phyloP scores from a whole-genome alignment of 1,284 basidiomycete species.

The Papiliotrema nemorosa region DNA sequence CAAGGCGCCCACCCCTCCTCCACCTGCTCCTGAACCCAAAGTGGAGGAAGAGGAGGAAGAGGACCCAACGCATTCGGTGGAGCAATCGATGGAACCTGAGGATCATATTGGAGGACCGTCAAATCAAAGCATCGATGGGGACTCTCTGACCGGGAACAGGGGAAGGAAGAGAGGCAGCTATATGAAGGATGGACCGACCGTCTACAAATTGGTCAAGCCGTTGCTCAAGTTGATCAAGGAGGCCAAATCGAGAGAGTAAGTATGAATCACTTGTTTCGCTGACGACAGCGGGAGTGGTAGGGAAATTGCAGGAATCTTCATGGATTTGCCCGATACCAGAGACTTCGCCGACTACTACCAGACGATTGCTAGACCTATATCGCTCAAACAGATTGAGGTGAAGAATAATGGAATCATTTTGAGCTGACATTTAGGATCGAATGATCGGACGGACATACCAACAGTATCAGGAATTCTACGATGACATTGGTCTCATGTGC shows the following conservation, averaged over 20 bases:
- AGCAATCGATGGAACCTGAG: too few species aligned
- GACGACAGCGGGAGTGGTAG: slow-evolving; percentile 56
- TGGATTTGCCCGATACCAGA: slow-evolving; percentile 69
- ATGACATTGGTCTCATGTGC: slow-evolving; percentile 82
- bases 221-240: slow-evolving; percentile 39
- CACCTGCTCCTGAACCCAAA: neutral
- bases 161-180: slow-evolving; percentile 32
- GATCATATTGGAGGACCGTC: neutral
- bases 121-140: slow-evolving; percentile 5
- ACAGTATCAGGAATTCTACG: slow-evolving; percentile 66
- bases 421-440: slow-evolving; percentile 49
- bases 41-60: too few species aligned
- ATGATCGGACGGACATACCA: slow-evolving; percentile 64
- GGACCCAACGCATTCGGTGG: too few species aligned
- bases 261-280: neutral
- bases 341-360: slow-evolving; percentile 91
- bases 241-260: slow-evolving; percentile 39
- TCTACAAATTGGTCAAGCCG: slow-evolving; percentile 47
- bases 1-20: neutral
- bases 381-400: slow-evolving; percentile 78
- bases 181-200: slow-evolving; percentile 43
- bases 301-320: slow-evolving; percentile 66
- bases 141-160: neutral
- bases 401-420: slow-evolving; percentile 32
- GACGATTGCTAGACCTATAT: slow-evolving; percentile 76